phyloP scores from a whole-genome alignment of 352 stramenopile species.

The Plasmopara viticola region DNA sequence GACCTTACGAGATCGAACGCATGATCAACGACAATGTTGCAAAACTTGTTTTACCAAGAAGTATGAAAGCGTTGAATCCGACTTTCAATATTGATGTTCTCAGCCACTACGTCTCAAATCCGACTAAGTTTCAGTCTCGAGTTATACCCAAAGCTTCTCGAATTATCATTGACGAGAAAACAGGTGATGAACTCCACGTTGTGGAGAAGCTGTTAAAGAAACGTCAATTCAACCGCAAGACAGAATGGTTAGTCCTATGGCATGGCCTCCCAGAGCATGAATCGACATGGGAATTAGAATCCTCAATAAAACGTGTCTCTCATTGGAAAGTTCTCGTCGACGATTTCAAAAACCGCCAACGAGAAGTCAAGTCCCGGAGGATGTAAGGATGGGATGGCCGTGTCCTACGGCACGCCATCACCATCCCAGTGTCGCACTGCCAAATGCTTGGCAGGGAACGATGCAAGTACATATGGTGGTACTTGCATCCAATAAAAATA shows the following conservation, averaged over 20 bases:
- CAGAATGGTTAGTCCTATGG: neutral
- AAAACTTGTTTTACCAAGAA: neutral
- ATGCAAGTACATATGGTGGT: too few species aligned
- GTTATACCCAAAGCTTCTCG: neutral
- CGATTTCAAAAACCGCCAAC: neutral
- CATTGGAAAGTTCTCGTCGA: slow-evolving; percentile 1
- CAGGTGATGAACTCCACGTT: neutral
- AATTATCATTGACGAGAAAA: too few species aligned
- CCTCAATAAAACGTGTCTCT: neutral
- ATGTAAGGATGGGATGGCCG: neutral
- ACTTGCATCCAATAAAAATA: too few species aligned
- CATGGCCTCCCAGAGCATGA: neutral
- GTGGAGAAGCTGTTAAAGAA: neutral
- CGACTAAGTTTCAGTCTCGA: neutral
- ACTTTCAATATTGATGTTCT: neutral
- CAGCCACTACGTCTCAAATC: neutral
- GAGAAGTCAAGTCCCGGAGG: slow-evolving; percentile 1
- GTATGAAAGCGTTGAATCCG: neutral
- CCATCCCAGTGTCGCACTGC: too few species aligned
- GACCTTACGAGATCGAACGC: slow-evolving; percentile 3
- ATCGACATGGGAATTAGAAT: neutral
- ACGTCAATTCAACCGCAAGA: neutral
- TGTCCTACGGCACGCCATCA: too few species aligned
- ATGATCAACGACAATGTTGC: slow-evolving; percentile 1
- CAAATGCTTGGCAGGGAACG: too few species aligned